These are phyloP conservation scores for Silene noctiflora DNA, from an alignment of 179 eudicot species.

Conservation along the genomic window DNA sequence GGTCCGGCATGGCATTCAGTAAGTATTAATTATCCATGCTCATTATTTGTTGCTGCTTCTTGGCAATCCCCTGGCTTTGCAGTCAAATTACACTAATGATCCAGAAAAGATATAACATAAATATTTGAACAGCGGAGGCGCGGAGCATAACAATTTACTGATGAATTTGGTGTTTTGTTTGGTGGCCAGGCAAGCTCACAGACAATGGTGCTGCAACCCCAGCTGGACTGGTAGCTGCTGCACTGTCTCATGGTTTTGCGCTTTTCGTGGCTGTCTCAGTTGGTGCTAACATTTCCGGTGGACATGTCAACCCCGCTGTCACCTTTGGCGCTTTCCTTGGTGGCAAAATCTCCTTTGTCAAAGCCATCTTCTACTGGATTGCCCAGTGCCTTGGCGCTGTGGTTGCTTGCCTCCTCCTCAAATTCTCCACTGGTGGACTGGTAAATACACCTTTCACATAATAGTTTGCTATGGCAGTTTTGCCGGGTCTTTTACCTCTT, in stretches of 20 bases:
- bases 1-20: conserved; percentile 72
- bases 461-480: too few relatives aligned
- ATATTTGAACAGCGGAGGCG: not conserved
- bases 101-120: not conserved
- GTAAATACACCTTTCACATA: conserved; percentile 28
- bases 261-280: conserved; percentile 65
- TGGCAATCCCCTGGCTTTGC: not conserved
- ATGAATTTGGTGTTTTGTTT: not conserved
- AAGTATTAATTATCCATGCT: conserved; percentile 23
- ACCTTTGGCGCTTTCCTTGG: conserved; percentile 66
- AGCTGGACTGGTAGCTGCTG: conserved; percentile 57
- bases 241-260: conserved; percentile 56
- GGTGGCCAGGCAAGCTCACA: conserved; percentile 44
- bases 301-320: conserved; percentile 75
- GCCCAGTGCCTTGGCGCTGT: conserved; percentile 70
- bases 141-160: not conserved
- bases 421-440: conserved; percentile 59
- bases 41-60: too few relatives aligned
- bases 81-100: not conserved
- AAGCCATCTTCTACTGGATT: conserved; percentile 57
- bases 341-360: conserved; percentile 49
- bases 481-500: not conserved
- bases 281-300: conserved; percentile 71
- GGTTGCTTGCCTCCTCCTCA: conserved; percentile 69
- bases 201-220: conserved; percentile 53